Percentiles rank a stretch among this genome's conserved stretches.
These are phyloP conservation scores for Durusdinium trenchii DNA, from an alignment of 73 alveolate genomes.

Conservation along the genomic window DNA sequence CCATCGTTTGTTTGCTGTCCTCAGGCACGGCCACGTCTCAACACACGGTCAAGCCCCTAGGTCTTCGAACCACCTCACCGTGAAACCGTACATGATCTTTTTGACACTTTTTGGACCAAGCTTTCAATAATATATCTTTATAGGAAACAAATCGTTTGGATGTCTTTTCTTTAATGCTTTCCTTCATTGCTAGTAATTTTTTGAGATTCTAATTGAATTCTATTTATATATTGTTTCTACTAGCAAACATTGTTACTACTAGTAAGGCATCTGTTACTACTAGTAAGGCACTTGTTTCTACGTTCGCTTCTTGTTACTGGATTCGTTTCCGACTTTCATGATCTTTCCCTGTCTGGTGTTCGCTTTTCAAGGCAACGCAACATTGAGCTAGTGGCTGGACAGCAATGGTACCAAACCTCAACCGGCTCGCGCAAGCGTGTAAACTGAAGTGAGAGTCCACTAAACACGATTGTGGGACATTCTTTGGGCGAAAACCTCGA, in stretches of 20 bases:
- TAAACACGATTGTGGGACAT: background rate
- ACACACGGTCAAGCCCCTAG: too few species aligned
- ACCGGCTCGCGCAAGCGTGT: background rate
- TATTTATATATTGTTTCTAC: background rate
- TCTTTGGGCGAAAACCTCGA: background rate
- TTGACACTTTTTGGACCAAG: too few species aligned
- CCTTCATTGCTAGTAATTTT: too few species aligned
- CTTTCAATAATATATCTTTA: too few species aligned
- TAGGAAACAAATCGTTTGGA: too few species aligned
- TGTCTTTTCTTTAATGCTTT: too few species aligned
- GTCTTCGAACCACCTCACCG: too few species aligned
- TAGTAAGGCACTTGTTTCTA: background rate
- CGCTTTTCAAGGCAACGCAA: background rate
- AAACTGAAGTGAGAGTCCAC: background rate
- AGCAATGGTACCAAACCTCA: conserved; percentile 30
- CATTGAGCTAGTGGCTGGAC: background rate
- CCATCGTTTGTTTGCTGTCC: too few species aligned
- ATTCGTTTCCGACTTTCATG: background rate
- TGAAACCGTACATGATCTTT: too few species aligned
- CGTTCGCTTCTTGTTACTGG: background rate
- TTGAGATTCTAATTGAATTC: background rate
- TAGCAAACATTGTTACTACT: background rate
- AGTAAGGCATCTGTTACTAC: background rate
- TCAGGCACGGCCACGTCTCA: too few species aligned
- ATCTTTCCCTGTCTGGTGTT: background rate